Percentiles rank a stretch among this genome's conserved stretches.
Evolutionary conservation across 371 early-diverging fungal genomes (phyloP).

Genomic region (Mortierella sp.): DNA sequence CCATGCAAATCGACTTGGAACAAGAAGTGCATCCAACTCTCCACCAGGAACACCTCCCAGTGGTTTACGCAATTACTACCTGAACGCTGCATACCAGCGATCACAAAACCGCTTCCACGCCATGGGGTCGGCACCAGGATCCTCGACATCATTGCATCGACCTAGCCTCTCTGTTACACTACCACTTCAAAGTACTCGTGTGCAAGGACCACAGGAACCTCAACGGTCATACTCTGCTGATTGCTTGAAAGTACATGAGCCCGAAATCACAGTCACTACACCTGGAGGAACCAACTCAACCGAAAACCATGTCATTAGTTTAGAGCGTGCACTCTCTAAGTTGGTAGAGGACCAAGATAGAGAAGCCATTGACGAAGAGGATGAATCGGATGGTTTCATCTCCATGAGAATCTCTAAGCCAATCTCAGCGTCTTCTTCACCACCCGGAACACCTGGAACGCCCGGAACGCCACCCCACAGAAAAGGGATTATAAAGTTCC

Average conservation of each 20-base stretch:
- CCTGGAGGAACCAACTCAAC: conserved; percentile 38
- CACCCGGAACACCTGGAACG: not conserved
- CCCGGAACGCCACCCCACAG: conserved; percentile 20
- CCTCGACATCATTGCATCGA: conserved; percentile 18
- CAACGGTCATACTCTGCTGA: conserved; percentile 39
- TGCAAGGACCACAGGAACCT: conserved; percentile 1
- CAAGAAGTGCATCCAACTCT: conserved; percentile 41
- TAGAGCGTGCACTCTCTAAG: conserved; percentile 47
- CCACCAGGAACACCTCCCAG: conserved; percentile 52
- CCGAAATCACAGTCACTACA: conserved; percentile 31
- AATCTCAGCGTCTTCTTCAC: conserved; percentile 16
- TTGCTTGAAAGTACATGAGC: conserved; percentile 23
- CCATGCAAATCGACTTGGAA: conserved; percentile 13
- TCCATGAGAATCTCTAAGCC: not conserved
- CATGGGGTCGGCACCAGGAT: conserved; percentile 17
- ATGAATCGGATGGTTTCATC: not conserved
- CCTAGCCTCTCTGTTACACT: conserved; percentile 20
- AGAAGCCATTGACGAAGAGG: conserved; percentile 11
- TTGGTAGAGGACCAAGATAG: conserved; percentile 20
- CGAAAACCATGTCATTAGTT: conserved; percentile 39
- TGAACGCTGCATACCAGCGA: conserved; percentile 49
- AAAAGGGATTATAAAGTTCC: conserved; percentile 30
- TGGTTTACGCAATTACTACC: conserved; percentile 38
- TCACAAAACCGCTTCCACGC: conserved; percentile 31
- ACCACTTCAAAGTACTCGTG: not conserved